Conservation (phyloP, 129 eudicot genomes). For the Flaveria ramosissima region DNA sequence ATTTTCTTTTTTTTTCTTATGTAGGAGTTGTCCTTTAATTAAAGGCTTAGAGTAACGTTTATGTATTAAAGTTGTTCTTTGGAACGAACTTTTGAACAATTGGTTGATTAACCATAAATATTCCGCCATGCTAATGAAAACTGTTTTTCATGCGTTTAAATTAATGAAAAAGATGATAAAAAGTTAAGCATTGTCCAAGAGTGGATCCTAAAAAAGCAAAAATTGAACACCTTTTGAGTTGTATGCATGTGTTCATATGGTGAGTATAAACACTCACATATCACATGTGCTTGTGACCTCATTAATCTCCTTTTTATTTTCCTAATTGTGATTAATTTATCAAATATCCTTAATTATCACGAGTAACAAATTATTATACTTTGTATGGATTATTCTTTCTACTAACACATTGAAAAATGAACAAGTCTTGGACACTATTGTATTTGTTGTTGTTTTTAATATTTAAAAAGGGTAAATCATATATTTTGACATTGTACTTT, state of each 20-base stretch:
- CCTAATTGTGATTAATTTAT: background rate
- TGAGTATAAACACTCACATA: constrained; percentile 3
- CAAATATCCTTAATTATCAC: background rate
- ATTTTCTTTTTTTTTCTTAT: too few relatives aligned
- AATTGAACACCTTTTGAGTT: constrained; percentile 19
- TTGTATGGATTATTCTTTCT: too few relatives aligned
- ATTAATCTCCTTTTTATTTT: background rate
- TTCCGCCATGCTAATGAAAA: background rate
- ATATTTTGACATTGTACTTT: too few relatives aligned
- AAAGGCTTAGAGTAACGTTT: too few relatives aligned
- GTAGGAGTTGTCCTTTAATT: too few relatives aligned
- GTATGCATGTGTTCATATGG: constrained; percentile 22
- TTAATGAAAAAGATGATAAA: constrained; percentile 9
- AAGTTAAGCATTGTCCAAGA: constrained; percentile 23
- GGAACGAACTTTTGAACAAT: background rate
- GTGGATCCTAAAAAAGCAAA: constrained; percentile 21
- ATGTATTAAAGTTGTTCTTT: too few relatives aligned
- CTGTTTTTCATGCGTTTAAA: background rate
- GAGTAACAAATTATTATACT: background rate
- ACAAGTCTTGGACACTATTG: too few relatives aligned
- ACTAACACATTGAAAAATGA: too few relatives aligned
- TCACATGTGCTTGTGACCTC: constrained; percentile 27
- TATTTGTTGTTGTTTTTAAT: too few relatives aligned
- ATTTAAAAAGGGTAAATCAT: too few relatives aligned
- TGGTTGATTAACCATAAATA: constrained; percentile 7